Percentiles rank a stretch among this genome's conserved stretches.
phyloP scores from a whole-genome alignment of 306 rosid species.

The Quercus cerris region DNA sequence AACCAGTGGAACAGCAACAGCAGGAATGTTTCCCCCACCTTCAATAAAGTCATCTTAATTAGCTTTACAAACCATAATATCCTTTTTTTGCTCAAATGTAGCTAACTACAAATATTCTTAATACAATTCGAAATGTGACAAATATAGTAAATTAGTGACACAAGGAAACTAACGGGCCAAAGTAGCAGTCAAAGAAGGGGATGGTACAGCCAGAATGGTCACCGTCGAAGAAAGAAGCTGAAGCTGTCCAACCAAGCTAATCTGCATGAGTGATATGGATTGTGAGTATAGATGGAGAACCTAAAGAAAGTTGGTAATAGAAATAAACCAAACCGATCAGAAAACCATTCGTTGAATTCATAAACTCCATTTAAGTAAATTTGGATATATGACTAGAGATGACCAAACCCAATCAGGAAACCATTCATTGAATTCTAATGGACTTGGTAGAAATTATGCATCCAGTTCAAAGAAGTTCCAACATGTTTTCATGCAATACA shows the following conservation, averaged over 20 bases:
- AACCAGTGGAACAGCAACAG: constrained; percentile 94
- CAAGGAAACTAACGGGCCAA: constrained; percentile 85
- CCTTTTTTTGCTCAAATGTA: neutral
- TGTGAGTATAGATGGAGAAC: constrained; percentile 8
- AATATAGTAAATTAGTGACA: constrained; percentile 27
- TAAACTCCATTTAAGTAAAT: neutral
- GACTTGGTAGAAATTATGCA: neutral
- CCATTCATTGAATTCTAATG: neutral
- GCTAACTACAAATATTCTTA: constrained; percentile 3
- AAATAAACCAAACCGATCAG: no score
- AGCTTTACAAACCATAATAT: constrained; percentile 16
- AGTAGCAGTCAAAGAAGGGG: constrained; percentile 90
- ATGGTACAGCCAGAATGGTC: constrained; percentile 91
- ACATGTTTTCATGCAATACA: neutral
- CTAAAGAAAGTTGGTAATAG: neutral
- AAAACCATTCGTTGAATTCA: neutral
- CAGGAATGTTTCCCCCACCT: constrained; percentile 97
- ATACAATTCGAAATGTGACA: constrained; percentile 11
- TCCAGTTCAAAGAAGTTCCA: neutral
- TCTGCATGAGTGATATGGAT: constrained; percentile 51
- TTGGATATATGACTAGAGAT: neutral
- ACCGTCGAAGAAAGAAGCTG: constrained; percentile 96
- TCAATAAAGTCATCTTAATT: constrained; percentile 30
- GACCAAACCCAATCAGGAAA: neutral
- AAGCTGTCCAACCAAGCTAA: constrained; percentile 92